Base-by-base conservation (phyloP, 2,329 filamentous ascomycete species). In the Exophiala sp. region DNA sequence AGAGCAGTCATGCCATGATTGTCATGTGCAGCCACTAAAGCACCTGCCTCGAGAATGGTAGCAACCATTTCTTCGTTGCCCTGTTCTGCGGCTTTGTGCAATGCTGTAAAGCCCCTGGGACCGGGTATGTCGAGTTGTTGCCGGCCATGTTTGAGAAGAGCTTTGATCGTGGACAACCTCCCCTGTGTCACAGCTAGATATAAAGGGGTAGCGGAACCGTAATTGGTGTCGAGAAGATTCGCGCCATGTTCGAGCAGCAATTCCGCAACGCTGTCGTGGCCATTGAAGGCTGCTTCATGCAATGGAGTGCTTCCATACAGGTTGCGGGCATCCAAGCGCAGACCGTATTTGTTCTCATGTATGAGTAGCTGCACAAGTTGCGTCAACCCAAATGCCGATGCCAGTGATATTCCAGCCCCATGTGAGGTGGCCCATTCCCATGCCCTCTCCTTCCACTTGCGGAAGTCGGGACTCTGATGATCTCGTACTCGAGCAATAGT, bases 321-420 rank as follows among this genome's bases (percentile, higher is more conserved):
- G 50, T 57, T 72, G 59, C 66, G 10, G 67, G 62, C 29, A 63
- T 65, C 40, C 63, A 60, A 39, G 64, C 45, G 29, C 5, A 53
- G 32, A 29, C 47, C 36, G 36, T 47, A 16, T 33, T 36, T 36
- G 29, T 51, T 49, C 39, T 55, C 16, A 3, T 40, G 24, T 32
- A 61, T 55, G 33, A 64, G 47, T 18, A 60, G 38, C 38, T 52
- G 38, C 9, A 62, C 47, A 9, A 63, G 49, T 8, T 57, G 56
- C 12, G 50, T 44, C 6, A 63, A 56, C 9, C 62, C 60, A 53
- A 62, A 63, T 20, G 36, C 18, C 10, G 58, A 52, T 11, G 51
- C 52, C 32, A 62, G 9, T 5, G 57, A 61, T 35, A 63, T 60
- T 11, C 56, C 62, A 42, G 53, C 61, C 35, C 58, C 60, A n/a